These are phyloP conservation scores for Byssoonygena ceratinophila DNA, from an alignment of 2,329 filamentous ascomycete genomes.

Conservation along the genomic window DNA sequence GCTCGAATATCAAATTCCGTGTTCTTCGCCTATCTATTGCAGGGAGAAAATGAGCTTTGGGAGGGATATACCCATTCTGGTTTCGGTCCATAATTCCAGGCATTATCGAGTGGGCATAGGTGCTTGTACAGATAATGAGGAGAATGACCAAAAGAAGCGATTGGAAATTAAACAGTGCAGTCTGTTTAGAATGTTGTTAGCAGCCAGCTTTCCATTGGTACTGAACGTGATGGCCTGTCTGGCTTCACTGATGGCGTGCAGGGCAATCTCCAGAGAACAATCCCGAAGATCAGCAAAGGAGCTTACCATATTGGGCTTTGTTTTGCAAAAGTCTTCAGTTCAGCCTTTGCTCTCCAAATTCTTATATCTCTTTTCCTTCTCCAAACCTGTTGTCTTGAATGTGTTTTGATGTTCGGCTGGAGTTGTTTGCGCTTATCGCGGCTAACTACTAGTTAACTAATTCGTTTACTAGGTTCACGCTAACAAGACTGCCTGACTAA, in stretches of 20 bases:
- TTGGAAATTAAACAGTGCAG: slow-evolving; percentile 98
- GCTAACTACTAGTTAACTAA: not conserved
- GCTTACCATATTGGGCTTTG: not conserved
- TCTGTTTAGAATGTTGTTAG: slow-evolving; percentile 42
- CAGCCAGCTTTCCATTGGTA: not conserved
- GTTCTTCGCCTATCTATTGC: too few species aligned
- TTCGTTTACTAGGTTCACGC: too few species aligned
- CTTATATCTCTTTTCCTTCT: not conserved
- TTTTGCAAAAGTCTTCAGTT: too few species aligned
- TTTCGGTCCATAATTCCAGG: slow-evolving; percentile 85
- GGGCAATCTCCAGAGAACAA: not conserved
- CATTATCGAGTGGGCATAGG: slow-evolving; percentile 84
- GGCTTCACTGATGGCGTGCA: not conserved
- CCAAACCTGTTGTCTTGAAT: not conserved
- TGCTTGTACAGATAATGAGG: slow-evolving; percentile 88
- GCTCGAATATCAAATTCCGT: not conserved
- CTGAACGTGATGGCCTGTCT: not conserved
- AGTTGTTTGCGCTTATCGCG: not conserved
- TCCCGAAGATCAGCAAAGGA: not conserved
- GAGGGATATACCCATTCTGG: slow-evolving; percentile 63
- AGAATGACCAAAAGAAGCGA: slow-evolving; percentile 89
- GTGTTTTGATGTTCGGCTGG: not conserved
- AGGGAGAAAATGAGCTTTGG: not conserved
- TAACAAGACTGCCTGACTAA: too few species aligned
- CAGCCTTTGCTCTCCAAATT: too few species aligned